Conservation (phyloP, 164 flowering plant genomes). For the Tinospora cordifolia region DNA sequence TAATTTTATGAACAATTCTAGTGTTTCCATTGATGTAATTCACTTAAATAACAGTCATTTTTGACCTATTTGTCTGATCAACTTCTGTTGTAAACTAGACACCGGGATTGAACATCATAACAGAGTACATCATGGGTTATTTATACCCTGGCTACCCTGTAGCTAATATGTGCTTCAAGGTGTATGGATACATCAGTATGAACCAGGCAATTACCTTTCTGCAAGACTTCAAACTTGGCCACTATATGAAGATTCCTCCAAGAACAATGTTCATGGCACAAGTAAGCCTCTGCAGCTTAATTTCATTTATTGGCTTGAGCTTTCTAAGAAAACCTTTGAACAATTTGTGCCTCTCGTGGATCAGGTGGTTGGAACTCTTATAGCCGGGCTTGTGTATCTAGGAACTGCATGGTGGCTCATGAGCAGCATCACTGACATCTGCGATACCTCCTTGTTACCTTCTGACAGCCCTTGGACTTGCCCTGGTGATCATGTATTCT, state of each 20-base stretch:
- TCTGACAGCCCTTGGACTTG: slow-evolving; percentile 71
- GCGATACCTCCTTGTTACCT: slow-evolving; percentile 32
- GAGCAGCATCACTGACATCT: slow-evolving; percentile 52
- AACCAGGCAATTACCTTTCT: slow-evolving; percentile 70
- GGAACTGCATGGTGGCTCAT: slow-evolving; percentile 90
- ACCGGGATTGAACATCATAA: slow-evolving; percentile 68
- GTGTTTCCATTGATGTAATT: no score
- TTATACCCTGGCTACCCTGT: slow-evolving; percentile 75
- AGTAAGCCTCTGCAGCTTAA: slow-evolving; percentile 20
- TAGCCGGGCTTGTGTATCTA: slow-evolving; percentile 50
- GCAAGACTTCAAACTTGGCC: slow-evolving; percentile 92
- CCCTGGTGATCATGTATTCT: slow-evolving; percentile 62
- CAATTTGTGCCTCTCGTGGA: neutral
- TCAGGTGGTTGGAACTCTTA: slow-evolving; percentile 61
- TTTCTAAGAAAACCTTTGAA: no score
- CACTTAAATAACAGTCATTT: neutral
- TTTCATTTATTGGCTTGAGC: neutral
- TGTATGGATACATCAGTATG: slow-evolving; percentile 82
- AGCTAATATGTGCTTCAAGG: slow-evolving; percentile 91
- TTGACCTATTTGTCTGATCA: neutral
- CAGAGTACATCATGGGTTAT: slow-evolving; percentile 78
- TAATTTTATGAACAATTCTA: neutral
- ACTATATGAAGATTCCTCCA: slow-evolving; percentile 95
- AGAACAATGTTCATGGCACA: slow-evolving; percentile 89
- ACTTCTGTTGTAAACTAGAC: slow-evolving; percentile 22